Conservation (phyloP, 2,329 filamentous ascomycete genomes). For the Metarhizium robertsii region DNA sequence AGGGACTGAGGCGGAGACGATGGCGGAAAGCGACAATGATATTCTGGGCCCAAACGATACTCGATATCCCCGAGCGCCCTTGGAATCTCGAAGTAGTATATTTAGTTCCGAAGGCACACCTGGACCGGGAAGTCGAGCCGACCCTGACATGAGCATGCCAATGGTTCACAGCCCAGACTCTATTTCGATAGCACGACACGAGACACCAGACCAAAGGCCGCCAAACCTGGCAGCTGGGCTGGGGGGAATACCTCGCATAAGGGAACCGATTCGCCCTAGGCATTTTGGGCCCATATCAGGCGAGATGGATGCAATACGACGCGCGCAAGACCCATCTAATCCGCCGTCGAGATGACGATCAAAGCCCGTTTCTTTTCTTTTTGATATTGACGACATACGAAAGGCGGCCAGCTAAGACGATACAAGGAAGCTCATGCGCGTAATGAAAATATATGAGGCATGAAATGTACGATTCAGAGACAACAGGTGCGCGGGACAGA, state of each 20-base stretch:
- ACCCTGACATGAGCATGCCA: conserved; percentile 5
- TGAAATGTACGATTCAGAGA: not conserved
- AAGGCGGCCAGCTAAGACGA: too few species aligned
- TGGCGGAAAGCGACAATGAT: conserved; percentile 9
- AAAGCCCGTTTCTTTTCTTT: not conserved
- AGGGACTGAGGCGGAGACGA: conserved; percentile 7
- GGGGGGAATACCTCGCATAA: conserved; percentile 4
- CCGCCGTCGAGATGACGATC: conserved; percentile 2
- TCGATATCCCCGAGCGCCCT: not conserved
- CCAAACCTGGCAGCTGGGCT: not conserved
- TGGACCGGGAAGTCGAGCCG: conserved; percentile 7
- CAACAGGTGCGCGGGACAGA: too few species aligned
- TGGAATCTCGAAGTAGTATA: not conserved
- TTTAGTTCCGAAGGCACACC: not conserved
- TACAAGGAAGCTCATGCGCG: too few species aligned
- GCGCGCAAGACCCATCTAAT: not conserved
- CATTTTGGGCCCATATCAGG: not conserved
- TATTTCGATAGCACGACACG: not conserved
- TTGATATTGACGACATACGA: not conserved
- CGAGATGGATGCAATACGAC: not conserved
- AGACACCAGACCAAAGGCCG: not conserved
- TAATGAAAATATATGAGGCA: not conserved
- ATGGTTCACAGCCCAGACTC: conserved; percentile 8
- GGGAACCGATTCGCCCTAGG: not conserved
- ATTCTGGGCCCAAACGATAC: conserved; percentile 4